Percentiles rank a stretch among this genome's conserved stretches.
phyloP scores from a whole-genome alignment of 2,329 filamentous ascomycete species.

The Pseudocercospora eumusae region DNA sequence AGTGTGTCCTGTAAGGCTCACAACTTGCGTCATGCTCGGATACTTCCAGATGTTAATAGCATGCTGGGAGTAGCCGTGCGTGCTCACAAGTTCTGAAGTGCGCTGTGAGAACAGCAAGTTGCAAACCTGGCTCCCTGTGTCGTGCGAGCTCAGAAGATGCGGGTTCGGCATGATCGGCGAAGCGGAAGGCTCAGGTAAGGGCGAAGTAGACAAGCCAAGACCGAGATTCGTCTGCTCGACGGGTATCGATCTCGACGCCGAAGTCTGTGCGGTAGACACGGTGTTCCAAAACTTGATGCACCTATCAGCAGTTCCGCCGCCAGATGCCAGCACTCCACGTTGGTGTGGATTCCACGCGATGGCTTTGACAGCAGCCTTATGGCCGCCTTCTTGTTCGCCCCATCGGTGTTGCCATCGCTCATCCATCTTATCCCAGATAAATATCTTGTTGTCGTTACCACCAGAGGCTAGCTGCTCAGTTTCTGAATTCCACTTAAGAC shows the following conservation, averaged over 20 bases:
- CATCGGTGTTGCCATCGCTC: constrained; percentile 92
- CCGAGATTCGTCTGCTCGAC: constrained; percentile 31
- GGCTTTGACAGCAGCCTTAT: constrained; percentile 94
- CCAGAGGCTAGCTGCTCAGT: constrained; percentile 93
- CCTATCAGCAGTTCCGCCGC: constrained; percentile 91
- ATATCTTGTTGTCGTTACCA: constrained; percentile 97
- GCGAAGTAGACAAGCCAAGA: constrained; percentile 34
- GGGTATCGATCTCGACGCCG: constrained; percentile 34
- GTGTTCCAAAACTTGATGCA: constrained; percentile 99
- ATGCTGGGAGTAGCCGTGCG: constrained; percentile 96
- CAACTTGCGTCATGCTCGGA: constrained; percentile 95
- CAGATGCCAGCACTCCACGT: constrained; percentile 87
- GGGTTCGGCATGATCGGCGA: constrained; percentile 48
- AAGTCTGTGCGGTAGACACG: constrained; percentile 45
- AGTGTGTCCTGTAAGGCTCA: constrained; percentile 91
- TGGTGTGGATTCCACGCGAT: constrained; percentile 98
- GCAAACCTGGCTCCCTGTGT: constrained; percentile 98
- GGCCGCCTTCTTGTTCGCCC: constrained; percentile 90
- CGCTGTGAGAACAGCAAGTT: constrained; percentile 97
- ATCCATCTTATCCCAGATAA: constrained; percentile 97
- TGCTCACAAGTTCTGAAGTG: constrained; percentile 95
- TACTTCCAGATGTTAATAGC: constrained; percentile 99
- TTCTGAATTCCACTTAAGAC: constrained; percentile 94
- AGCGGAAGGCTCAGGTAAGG: constrained; percentile 32
- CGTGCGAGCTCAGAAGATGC: constrained; percentile 71